Conservation (phyloP, 1,284 basidiomycete genomes). For the Sporisorium graminicola region DNA sequence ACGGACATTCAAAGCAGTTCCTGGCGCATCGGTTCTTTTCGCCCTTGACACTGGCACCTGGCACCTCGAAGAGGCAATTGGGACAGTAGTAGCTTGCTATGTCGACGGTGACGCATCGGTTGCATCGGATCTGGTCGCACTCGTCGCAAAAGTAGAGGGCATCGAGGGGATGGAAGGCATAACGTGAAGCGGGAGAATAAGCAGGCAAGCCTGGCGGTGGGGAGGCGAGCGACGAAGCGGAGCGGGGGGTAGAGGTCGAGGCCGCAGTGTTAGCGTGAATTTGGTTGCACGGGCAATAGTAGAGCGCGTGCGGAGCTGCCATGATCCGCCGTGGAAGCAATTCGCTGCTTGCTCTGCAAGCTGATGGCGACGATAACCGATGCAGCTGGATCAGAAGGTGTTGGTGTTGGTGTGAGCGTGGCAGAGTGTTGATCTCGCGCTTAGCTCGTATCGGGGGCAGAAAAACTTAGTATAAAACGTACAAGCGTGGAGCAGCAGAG, state of each 20-base stretch:
- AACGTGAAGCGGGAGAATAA: conserved; percentile 41
- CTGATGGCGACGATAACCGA: neutral
- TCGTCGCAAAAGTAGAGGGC: conserved; percentile 97
- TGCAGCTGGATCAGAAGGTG: neutral
- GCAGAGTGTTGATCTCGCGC: conserved; percentile 30
- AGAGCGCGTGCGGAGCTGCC: conserved; percentile 41
- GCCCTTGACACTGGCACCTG: conserved; percentile 91
- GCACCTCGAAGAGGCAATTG: conserved; percentile 98
- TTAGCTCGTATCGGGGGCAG: neutral
- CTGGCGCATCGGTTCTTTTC: conserved; percentile 98
- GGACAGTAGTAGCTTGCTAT: conserved; percentile 97
- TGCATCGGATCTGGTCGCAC: conserved; percentile 93
- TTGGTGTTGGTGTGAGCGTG: conserved; percentile 4
- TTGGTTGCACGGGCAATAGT: conserved; percentile 46
- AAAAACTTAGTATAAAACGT: too few relatives aligned
- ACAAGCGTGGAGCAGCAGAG: neutral
- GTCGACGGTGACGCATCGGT: conserved; percentile 90
- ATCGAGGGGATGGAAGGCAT: conserved; percentile 77
- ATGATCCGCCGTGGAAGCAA: neutral
- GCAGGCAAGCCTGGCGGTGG: conserved; percentile 41
- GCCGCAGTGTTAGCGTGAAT: conserved; percentile 4
- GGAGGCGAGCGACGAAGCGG: conserved; percentile 14
- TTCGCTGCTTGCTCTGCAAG: neutral
- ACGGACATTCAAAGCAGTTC: conserved; percentile 96
- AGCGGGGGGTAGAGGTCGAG: conserved; percentile 5